A percentile compares a stretch with the other conserved stretches of the same genome.
Conservation (phyloP, 2,329 filamentous ascomycete genomes). For the Colletotrichum aenigma region DNA sequence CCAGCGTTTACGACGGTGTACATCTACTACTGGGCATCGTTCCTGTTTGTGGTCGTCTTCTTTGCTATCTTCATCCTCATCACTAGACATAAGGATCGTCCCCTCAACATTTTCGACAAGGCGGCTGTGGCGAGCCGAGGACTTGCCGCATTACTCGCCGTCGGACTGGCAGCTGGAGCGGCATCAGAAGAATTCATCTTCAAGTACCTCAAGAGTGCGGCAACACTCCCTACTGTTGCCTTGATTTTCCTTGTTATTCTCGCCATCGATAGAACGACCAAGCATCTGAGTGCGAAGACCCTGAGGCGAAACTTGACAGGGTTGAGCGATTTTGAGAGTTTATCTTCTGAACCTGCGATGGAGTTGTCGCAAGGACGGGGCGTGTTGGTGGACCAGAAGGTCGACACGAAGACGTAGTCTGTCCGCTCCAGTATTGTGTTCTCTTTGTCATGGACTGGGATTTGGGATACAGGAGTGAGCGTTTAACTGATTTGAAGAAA, state of each 20-base stretch:
- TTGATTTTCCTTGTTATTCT: neutral
- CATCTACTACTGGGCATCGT: constrained; percentile 15
- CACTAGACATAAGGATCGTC: constrained; percentile 5
- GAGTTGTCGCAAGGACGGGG: neutral
- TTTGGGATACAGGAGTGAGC: neutral
- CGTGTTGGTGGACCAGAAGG: neutral
- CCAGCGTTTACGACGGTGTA: constrained; percentile 13
- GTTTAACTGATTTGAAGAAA: neutral
- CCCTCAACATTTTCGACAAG: constrained; percentile 13
- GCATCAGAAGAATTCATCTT: constrained; percentile 5
- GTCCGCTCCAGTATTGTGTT: neutral
- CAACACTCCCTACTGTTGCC: constrained; percentile 10
- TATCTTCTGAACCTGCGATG: neutral
- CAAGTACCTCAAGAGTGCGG: neutral
- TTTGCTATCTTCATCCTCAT: constrained; percentile 14
- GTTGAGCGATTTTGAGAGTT: neutral
- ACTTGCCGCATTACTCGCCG: neutral
- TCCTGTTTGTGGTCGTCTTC: constrained; percentile 4
- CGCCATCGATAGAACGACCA: constrained; percentile 9
- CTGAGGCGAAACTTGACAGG: constrained; percentile 10
- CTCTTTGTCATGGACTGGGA: neutral
- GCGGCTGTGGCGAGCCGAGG: neutral
- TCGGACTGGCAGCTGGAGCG: neutral
- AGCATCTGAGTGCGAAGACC: constrained; percentile 10
- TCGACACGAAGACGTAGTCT: neutral